Percentiles rank a stretch among this genome's conserved stretches.
Evolutionary conservation across 2,329 filamentous ascomycete species (phyloP).

Genomic region (Xylariaceae sp.): DNA sequence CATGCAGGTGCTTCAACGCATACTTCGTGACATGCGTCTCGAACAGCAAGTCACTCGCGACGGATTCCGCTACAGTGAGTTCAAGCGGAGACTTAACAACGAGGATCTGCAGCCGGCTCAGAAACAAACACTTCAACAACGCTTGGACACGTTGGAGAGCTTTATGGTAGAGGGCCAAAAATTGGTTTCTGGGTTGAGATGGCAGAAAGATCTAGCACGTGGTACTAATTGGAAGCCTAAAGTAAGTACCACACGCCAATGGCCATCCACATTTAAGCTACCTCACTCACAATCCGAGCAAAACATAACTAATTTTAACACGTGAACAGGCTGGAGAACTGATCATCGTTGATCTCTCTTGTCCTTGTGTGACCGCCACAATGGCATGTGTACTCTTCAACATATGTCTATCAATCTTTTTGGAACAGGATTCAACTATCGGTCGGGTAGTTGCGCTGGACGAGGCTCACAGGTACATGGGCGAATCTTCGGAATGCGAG

Average conservation of each 20-base stretch:
- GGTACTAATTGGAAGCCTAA: too few species aligned
- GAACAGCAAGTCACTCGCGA: conserved; percentile 37
- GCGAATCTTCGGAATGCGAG: conserved; percentile 50
- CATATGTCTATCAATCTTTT: conserved; percentile 65
- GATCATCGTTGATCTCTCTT: conserved; percentile 70
- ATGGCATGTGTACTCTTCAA: conserved; percentile 71
- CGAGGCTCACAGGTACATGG: conserved; percentile 78
- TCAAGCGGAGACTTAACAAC: conserved; percentile 37
- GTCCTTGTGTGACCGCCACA: conserved; percentile 65
- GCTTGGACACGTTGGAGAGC: conserved; percentile 61
- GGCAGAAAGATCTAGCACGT: too few species aligned
- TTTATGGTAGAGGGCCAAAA: conserved; percentile 46
- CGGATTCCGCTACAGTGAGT: conserved; percentile 49
- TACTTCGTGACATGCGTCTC: conserved; percentile 55
- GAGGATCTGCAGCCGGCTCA: conserved; percentile 49
- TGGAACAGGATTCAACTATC: conserved; percentile 48
- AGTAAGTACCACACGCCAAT: too few species aligned
- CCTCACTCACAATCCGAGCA: too few species aligned
- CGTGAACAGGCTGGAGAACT: conserved; percentile 44
- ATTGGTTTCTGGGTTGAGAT: too few species aligned
- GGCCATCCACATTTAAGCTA: too few species aligned
- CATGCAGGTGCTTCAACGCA: conserved; percentile 52
- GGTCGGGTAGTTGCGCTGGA: conserved; percentile 68
- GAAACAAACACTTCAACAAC: conserved; percentile 52
- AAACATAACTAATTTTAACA: neutral